Evolutionary conservation across 2,329 filamentous ascomycete species (phyloP).

Genomic region (Fusarium verticillioides): DNA sequence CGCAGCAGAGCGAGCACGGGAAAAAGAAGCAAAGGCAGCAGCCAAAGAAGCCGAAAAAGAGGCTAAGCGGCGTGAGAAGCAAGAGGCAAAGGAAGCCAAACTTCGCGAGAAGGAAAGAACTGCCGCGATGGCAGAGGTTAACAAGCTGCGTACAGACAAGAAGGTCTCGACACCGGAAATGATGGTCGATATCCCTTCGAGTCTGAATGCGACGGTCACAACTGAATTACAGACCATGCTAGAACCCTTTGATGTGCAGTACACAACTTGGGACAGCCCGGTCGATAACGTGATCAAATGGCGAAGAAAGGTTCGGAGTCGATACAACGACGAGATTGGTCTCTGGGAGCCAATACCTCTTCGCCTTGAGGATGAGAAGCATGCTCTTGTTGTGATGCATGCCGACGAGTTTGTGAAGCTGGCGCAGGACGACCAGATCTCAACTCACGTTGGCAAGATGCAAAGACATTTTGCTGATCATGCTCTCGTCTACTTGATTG

Average conservation of each 20-base stretch:
- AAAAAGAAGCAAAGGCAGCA: conserved; percentile 58
- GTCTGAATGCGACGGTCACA: conserved; percentile 60
- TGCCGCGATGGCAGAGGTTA: conserved; percentile 76
- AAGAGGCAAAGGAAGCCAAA: conserved; percentile 70
- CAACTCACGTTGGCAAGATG: conserved; percentile 67
- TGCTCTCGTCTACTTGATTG: conserved; percentile 75
- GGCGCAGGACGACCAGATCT: conserved; percentile 62
- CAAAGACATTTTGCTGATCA: conserved; percentile 63
- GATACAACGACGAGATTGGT: conserved; percentile 68
- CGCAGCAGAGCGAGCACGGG: conserved; percentile 52
- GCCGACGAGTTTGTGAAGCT: conserved; percentile 75
- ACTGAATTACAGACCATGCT: conserved; percentile 64
- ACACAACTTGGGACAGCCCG: conserved; percentile 57
- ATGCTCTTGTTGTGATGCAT: conserved; percentile 70
- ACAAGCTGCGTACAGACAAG: conserved; percentile 78
- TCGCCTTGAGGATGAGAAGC: conserved; percentile 66
- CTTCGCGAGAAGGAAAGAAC: conserved; percentile 71
- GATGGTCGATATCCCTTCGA: conserved; percentile 75
- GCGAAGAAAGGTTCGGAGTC: conserved; percentile 73
- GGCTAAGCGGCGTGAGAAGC: conserved; percentile 65
- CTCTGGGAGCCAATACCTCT: conserved; percentile 72
- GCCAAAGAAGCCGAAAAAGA: conserved; percentile 66
- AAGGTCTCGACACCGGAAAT: conserved; percentile 80
- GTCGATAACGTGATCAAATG: conserved; percentile 70
- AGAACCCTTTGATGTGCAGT: conserved; percentile 60